Evolutionary conservation across 2,329 filamentous ascomycete species (phyloP), one percentile per base, ranked within the genome.

Genomic region (Neofusicoccum laricinum): DNA sequence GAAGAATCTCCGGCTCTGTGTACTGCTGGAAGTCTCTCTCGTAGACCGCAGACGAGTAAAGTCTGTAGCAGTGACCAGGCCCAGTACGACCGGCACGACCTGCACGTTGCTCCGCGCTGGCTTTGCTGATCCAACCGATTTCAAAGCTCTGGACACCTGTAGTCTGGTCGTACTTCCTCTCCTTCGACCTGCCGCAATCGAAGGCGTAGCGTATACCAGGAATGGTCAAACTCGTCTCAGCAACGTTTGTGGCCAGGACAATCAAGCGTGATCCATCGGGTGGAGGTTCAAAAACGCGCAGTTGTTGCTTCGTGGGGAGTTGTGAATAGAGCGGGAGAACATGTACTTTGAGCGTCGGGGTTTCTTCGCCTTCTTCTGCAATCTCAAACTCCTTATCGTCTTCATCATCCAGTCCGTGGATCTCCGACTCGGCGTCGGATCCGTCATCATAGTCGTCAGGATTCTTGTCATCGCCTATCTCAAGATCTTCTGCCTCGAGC

Each of bases 131-230:
- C 92, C 94, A 99, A 45, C 90, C 90, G 61, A 99, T 87, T 71
- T 97, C 91, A 74, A 97, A 99, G 72, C 90, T 97, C 75, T 99
- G 95, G 0, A 99, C 94, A 3, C 94, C 94, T 8, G 91, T 97
- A 11, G 86, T 80, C n/a, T 87, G 84, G 73, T 98, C 91, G 71
- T 95, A 98, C 65, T 89, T 90, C 67, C 94, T 90, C 76, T 97
- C 93, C 76, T 99, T 99, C 40, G 91, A 90, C 57, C 96, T 85
- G 38, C 95, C 95, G 68, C 91, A 93, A 76, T 98, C 94, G 67
- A 99, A 97, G 8, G 99, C 95, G 73, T 97, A 99, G 66, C 92
- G 88, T 66, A 96, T 93, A 1, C 93, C 93, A 0, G 95, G 94
- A 64, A 99, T 99, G 0, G 95, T 99, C 74, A 99, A 84, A 85